Conservation (phyloP, 148 eudicot species). For the Rhododendron simsii region DNA sequence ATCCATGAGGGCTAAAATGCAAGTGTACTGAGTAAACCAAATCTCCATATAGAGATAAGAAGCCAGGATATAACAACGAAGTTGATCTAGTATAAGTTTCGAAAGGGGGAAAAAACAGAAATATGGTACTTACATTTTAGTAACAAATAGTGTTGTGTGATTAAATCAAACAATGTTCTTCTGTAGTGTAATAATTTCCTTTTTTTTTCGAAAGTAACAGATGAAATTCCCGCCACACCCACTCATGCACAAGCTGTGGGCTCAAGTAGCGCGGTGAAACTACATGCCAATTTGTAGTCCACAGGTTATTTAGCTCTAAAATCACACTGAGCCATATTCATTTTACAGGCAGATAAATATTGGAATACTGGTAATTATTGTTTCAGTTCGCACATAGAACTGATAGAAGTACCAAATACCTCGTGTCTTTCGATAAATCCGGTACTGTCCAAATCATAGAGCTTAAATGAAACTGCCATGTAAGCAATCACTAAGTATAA, state of each 20-base stretch:
- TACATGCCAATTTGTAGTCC: not conserved
- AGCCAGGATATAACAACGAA: not conserved
- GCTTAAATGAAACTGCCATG: constrained; percentile 77
- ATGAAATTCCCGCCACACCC: not conserved
- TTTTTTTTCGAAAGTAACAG: not conserved
- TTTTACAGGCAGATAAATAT: not conserved
- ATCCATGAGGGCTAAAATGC: not conserved
- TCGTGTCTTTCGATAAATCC: constrained; percentile 92
- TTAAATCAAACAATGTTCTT: not conserved
- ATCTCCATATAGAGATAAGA: not conserved
- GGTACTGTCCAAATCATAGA: constrained; percentile 81
- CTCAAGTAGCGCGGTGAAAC: not conserved
- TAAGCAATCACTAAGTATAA: not conserved
- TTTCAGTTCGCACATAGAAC: not conserved
- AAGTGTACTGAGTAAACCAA: not conserved
- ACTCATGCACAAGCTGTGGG: not conserved
- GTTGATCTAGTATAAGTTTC: not conserved
- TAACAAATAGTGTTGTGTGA: not conserved
- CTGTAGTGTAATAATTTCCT: not conserved
- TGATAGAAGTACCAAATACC: constrained; percentile 36
- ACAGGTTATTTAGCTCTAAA: not conserved
- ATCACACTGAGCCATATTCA: not conserved
- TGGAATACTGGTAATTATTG: not conserved
- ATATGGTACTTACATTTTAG: not conserved
- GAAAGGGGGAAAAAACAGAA: not conserved